phyloP scores from a whole-genome alignment of 2,329 filamentous ascomycete genomes.

The Aspergillus terreus region DNA sequence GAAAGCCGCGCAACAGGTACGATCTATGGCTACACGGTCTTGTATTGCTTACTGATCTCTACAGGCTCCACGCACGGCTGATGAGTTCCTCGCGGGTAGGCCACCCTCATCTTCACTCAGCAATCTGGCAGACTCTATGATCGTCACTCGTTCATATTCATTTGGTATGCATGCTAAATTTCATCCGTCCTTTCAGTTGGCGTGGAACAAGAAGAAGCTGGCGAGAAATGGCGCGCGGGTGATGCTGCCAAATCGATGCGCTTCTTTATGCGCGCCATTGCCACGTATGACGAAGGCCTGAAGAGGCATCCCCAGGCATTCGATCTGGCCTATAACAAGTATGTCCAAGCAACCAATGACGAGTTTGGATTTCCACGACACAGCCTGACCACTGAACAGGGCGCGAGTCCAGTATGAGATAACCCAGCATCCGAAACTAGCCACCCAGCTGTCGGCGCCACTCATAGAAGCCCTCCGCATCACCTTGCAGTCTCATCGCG shows the following conservation, averaged over 20 bases:
- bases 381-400: slow-evolving; percentile 36
- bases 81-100: slow-evolving; percentile 63
- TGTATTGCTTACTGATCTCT: not conserved
- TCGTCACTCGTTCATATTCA: not conserved
- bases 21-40: not conserved
- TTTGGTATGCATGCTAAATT: not conserved
- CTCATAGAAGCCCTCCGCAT: slow-evolving; percentile 55
- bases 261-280: slow-evolving; percentile 59
- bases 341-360: slow-evolving; percentile 22
- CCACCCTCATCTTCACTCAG: not conserved
- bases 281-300: slow-evolving; percentile 63
- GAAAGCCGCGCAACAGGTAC: slow-evolving; percentile 39
- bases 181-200: slow-evolving; percentile 43
- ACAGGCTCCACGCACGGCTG: slow-evolving; percentile 57
- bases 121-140: not conserved
- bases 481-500: slow-evolving; percentile 61
- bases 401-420: slow-evolving; percentile 68
- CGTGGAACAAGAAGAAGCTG: slow-evolving; percentile 66
- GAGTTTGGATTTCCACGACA: not conserved
- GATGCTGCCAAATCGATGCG: slow-evolving; percentile 63
- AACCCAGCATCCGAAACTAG: slow-evolving; percentile 61
- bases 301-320: slow-evolving; percentile 59
- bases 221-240: slow-evolving; percentile 70
- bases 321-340: slow-evolving; percentile 74
- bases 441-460: slow-evolving; percentile 54